Conservation (phyloP, 768 basidiomycete genomes). For the Serendipita vermifera region DNA sequence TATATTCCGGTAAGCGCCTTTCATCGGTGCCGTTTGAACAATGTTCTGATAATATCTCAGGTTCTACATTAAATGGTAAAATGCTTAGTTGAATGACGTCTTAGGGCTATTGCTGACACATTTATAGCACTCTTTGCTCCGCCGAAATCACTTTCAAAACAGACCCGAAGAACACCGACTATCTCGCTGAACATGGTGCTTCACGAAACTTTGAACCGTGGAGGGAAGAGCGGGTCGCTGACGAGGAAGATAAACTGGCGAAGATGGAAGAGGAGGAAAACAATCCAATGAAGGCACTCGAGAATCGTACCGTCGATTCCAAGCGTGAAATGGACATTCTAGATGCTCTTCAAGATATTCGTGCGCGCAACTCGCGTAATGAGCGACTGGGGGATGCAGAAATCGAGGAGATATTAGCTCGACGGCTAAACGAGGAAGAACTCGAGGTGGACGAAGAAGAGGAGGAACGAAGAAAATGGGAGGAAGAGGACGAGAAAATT, state of each 20-base stretch:
- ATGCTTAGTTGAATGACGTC: conserved; percentile 25
- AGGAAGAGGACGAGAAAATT: conserved; percentile 85
- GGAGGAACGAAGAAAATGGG: conserved; percentile 44
- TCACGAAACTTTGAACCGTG: conserved; percentile 97
- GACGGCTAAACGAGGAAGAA: conserved; percentile 40
- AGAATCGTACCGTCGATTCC: conserved; percentile 82
- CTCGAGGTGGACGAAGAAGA: conserved; percentile 67
- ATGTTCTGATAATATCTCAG: not conserved
- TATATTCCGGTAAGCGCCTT: conserved; percentile 45
- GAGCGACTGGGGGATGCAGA: conserved; percentile 61
- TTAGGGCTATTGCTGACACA: conserved; percentile 16
- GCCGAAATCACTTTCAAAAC: conserved; percentile 99
- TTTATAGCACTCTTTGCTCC: conserved; percentile 73
- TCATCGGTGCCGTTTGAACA: not conserved
- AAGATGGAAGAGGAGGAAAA: conserved; percentile 86
- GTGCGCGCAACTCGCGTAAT: conserved; percentile 74
- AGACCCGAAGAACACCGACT: conserved; percentile 95
- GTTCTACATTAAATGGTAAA: conserved; percentile 84
- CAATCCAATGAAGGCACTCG: conserved; percentile 93
- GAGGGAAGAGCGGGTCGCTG: conserved; percentile 64
- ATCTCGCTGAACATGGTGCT: conserved; percentile 87
- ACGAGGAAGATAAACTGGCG: conserved; percentile 69
- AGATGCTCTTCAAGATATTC: conserved; percentile 87
- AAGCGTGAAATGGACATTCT: conserved; percentile 98
- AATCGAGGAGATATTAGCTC: conserved; percentile 51